Evolutionary conservation across 2,329 filamentous ascomycete species (phyloP).

Genomic region (Cercospora sp.): DNA sequence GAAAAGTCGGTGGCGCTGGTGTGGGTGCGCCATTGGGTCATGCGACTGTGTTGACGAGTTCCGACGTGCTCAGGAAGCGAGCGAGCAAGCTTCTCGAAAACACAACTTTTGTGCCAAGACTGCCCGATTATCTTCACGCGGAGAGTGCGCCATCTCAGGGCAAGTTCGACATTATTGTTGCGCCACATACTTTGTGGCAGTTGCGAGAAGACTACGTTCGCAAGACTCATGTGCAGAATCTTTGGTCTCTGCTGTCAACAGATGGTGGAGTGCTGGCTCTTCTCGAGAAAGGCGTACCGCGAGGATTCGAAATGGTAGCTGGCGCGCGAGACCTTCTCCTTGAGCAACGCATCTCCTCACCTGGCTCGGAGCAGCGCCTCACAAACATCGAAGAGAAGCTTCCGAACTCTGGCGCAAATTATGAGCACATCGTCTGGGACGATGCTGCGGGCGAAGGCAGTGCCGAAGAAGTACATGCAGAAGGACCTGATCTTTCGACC

Average conservation of each 20-base stretch:
- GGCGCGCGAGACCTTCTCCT: constrained; percentile 78
- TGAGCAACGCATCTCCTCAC: constrained; percentile 69
- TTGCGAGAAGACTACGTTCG: constrained; percentile 74
- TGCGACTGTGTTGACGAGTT: constrained; percentile 77
- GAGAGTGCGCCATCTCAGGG: constrained; percentile 49
- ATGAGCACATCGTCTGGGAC: constrained; percentile 24
- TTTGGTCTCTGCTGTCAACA: constrained; percentile 83
- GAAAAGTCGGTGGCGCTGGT: constrained; percentile 42
- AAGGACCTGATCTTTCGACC: constrained; percentile 18
- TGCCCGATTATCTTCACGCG: constrained; percentile 78
- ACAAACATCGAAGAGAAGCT: constrained; percentile 28
- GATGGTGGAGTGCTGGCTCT: constrained; percentile 84
- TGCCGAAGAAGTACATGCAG: background rate
- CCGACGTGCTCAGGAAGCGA: constrained; percentile 71
- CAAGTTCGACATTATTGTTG: constrained; percentile 87
- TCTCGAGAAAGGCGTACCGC: constrained; percentile 85
- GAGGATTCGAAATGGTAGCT: constrained; percentile 89
- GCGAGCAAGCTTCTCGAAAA: constrained; percentile 77
- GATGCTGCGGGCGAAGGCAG: constrained; percentile 8
- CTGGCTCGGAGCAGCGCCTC: constrained; percentile 37
- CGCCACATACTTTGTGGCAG: constrained; percentile 77
- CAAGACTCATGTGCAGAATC: constrained; percentile 77
- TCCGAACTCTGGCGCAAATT: constrained; percentile 34
- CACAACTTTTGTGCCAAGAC: constrained; percentile 84
- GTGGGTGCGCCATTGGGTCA: constrained; percentile 62